Evolutionary conservation across 495 filamentous ascomycete species (phyloP).

Genomic region (Trichoderma asperelloides): DNA sequence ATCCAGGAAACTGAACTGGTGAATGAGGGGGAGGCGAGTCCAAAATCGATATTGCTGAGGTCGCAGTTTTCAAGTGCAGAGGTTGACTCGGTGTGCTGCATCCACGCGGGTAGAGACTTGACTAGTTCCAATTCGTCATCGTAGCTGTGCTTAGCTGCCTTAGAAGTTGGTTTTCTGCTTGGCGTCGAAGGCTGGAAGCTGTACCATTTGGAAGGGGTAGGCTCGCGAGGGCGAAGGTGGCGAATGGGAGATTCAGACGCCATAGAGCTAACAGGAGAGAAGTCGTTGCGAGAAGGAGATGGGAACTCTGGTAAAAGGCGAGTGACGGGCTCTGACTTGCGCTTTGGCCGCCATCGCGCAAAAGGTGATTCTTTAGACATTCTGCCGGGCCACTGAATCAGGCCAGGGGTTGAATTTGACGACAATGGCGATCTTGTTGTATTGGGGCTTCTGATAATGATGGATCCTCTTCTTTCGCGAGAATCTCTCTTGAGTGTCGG

Average conservation of each 20-base stretch:
- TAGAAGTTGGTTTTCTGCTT: neutral
- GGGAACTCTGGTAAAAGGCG: neutral
- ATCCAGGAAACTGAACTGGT: neutral
- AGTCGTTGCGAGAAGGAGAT: neutral
- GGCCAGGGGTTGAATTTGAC: neutral
- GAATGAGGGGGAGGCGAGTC: neutral
- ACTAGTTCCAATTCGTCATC: neutral
- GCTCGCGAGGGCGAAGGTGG: neutral
- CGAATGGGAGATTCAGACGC: neutral
- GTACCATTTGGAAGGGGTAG: neutral
- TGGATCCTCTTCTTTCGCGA: neutral
- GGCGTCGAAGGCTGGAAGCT: neutral
- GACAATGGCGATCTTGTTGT: neutral
- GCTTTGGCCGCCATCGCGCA: neutral
- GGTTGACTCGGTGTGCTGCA: neutral
- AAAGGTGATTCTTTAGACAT: neutral
- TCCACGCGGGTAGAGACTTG: neutral
- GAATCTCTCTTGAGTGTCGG: neutral
- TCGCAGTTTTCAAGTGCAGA: neutral
- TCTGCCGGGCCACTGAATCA: neutral
- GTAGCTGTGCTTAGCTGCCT: neutral
- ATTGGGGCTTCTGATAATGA: neutral
- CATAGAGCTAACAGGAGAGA: neutral
- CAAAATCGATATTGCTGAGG: neutral
- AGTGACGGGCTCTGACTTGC: neutral